Percentiles rank a stretch among this genome's conserved stretches.
Evolutionary conservation across 768 basidiomycete genomes (phyloP).

Genomic region (Pulveroboletus frians): DNA sequence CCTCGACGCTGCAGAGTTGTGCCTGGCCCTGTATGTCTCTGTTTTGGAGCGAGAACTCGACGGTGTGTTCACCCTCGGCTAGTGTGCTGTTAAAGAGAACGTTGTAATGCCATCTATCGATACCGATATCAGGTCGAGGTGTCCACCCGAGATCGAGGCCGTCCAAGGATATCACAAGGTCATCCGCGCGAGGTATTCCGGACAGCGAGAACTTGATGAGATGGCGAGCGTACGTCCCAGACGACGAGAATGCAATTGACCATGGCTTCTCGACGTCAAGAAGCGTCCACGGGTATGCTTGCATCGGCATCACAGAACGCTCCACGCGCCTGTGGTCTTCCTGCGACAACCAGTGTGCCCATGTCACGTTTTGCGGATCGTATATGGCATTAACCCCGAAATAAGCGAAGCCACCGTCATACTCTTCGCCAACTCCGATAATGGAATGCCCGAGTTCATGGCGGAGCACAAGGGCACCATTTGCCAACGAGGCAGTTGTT

Average conservation of each 20-base stretch:
- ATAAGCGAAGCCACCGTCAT: conserved; percentile 73
- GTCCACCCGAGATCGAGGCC: conserved; percentile 55
- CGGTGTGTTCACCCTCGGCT: conserved; percentile 47
- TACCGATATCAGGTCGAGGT: conserved; percentile 45
- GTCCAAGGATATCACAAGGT: conserved; percentile 58
- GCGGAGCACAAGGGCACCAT: conserved; percentile 69
- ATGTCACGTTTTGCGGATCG: conserved; percentile 44
- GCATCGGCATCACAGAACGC: conserved; percentile 70
- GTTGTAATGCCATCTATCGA: conserved; percentile 77
- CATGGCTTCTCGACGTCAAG: conserved; percentile 58
- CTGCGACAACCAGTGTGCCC: conserved; percentile 66
- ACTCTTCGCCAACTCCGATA: conserved; percentile 76
- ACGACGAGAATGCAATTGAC: conserved; percentile 56
- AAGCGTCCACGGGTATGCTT: conserved; percentile 70
- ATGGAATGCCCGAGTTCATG: conserved; percentile 81
- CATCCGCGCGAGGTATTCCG: conserved; percentile 50
- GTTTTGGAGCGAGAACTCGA: conserved; percentile 55
- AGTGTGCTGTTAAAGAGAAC: conserved; percentile 40
- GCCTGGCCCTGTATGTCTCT: conserved; percentile 45
- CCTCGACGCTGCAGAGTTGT: conserved; percentile 73
- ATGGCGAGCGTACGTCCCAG: conserved; percentile 57
- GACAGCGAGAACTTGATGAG: conserved; percentile 69
- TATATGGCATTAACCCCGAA: conserved; percentile 62
- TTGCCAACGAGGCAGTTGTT: conserved; percentile 67
- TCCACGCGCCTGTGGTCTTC: conserved; percentile 43